These are phyloP conservation scores for Fraxinus sp. DNA, from an alignment of 305 asterid genomes.

Conservation along the genomic window DNA sequence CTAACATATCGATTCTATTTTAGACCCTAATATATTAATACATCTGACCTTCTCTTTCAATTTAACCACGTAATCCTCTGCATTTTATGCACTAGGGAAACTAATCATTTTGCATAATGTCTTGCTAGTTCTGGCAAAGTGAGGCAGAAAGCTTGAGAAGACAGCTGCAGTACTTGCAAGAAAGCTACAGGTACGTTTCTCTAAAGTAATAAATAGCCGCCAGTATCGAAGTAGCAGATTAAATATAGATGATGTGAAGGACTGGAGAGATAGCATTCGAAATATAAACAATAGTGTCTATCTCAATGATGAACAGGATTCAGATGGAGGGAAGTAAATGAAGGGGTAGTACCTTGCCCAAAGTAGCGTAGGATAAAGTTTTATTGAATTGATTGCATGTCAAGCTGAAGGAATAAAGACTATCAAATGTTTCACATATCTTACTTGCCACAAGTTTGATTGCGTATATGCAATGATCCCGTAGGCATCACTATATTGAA, in stretches of 20 bases:
- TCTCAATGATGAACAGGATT: neutral
- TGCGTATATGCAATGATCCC: neutral
- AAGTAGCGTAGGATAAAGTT: neutral
- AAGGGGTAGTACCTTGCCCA: neutral
- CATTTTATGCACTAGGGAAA: neutral
- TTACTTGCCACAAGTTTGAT: neutral
- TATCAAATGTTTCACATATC: neutral
- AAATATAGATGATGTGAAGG: neutral
- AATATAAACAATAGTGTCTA: neutral
- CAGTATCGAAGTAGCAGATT: neutral
- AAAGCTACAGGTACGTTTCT: constrained; percentile 36
- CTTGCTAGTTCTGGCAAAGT: constrained; percentile 41
- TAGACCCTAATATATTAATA: neutral
- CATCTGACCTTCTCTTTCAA: neutral
- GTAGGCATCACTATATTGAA: neutral
- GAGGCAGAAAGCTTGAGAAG: constrained; percentile 40
- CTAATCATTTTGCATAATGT: neutral
- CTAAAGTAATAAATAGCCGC: neutral
- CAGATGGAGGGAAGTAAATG: neutral
- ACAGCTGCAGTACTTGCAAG: constrained; percentile 42
- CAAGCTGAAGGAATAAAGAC: neutral
- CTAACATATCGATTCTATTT: neutral
- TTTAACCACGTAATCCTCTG: neutral
- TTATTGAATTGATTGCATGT: neutral
- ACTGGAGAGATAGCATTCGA: neutral